Conservation (phyloP, 345 rosid genomes). For the Cochlearia excelsa region DNA sequence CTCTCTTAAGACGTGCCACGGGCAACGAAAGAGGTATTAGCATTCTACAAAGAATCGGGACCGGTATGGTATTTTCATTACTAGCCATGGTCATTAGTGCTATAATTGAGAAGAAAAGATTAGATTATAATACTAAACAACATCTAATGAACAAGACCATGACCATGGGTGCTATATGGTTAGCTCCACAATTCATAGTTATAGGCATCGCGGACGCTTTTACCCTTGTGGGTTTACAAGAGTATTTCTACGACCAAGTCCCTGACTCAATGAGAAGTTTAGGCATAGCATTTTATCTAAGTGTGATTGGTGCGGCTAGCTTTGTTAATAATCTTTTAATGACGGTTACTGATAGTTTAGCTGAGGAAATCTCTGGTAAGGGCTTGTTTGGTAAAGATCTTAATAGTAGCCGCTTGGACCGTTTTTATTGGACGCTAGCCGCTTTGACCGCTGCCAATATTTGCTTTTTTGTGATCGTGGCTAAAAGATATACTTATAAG, state of each 20-base stretch:
- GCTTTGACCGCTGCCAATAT: conserved; percentile 47
- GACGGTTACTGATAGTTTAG: conserved; percentile 48
- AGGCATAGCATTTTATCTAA: conserved; percentile 57
- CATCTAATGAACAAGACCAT: conserved; percentile 4
- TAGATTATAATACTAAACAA: conserved; percentile 21
- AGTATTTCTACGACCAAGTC: conserved; percentile 64
- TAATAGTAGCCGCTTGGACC: conserved; percentile 70
- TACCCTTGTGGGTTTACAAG: conserved; percentile 59
- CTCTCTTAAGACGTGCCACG: conserved; percentile 35
- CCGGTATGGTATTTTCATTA: conserved; percentile 45
- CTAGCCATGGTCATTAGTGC: conserved; percentile 46
- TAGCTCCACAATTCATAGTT: conserved; percentile 48
- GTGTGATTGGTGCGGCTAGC: conserved; percentile 60
- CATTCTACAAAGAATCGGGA: conserved; percentile 49
- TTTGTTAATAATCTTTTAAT: conserved; percentile 75
- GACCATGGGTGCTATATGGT: conserved; percentile 44
- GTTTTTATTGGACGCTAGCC: conserved; percentile 74
- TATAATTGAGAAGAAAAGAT: conserved; percentile 45
- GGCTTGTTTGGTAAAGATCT: conserved; percentile 81
- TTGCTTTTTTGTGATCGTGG: conserved; percentile 51
- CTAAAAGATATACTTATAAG: conserved; percentile 68
- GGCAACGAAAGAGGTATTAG: conserved; percentile 51
- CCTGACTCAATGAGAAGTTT: conserved; percentile 68
- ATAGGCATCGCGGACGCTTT: conserved; percentile 56
- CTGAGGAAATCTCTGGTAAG: conserved; percentile 43